Base-by-base conservation (phyloP, 163 green algal genomes). In the Scenedesmus sp. region DNA sequence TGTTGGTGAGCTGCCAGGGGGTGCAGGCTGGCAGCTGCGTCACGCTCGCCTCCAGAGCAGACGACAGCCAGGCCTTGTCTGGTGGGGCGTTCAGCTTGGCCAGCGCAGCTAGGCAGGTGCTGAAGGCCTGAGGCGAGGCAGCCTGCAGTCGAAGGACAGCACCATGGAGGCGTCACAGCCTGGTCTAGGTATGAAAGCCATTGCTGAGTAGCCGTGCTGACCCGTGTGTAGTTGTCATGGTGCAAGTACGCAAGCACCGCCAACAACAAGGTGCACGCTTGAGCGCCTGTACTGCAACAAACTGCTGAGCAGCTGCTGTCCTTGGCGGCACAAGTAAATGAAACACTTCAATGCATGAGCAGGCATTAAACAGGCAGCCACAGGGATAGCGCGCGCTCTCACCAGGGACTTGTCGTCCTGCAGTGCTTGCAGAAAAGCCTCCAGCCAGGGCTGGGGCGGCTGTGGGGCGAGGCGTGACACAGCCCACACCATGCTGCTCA, bases 371-470 rank as follows among this genome's bases (percentile, higher is more conserved):
- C 49, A 87, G 12, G 26, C 65, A 9, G 20, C 33, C 7, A 61
- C 78, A 53, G 33, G 15, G 22, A 3, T 18, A 59, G 44, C 26
- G 53, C 82, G 65, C 42, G n/a, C 5, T 40, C 10, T 86, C 76
- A 78, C 86, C 51, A 84, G 24, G 3, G 76, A 24, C 37, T 37
- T 12, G 1, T 85, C n/a, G 3, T 81, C 40, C 22, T 92, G 30
- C 72, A 89, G 72, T 18, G 90, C 85, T 51, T 51, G 43, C 76
- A 91, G 78, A 43, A 93, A 93, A 2, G 72, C 65, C 37, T 65
- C 12, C 33, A 85, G 40, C 84, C 83, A 93, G 10, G 24, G n/a
- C 53, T 51, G 30, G 15, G 37, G 46, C 18, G 76, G 78, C 18
- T 61, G 76, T n/a, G 2, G 44, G 26, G 2, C 79, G 33, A 91